Conservation (phyloP, 1,284 basidiomycete species). For the Sporisorium reilianum region DNA sequence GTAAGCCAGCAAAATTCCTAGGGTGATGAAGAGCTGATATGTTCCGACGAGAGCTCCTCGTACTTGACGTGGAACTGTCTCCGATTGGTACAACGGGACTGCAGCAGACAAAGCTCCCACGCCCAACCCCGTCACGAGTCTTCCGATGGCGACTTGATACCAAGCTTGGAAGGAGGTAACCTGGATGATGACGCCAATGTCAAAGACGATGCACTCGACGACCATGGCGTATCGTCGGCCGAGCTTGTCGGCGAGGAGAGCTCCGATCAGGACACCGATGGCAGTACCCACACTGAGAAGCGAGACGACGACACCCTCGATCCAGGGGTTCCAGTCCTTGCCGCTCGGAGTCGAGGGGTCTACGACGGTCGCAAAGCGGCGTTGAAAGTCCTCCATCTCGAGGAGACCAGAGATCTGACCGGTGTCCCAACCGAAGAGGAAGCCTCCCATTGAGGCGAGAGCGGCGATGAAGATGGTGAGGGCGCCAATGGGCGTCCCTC, state of each 20-base stretch:
- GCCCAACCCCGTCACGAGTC: constrained; percentile 74
- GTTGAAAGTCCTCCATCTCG: constrained; percentile 79
- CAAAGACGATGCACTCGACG: constrained; percentile 77
- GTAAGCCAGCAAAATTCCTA: constrained; percentile 81
- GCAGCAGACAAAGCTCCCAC: constrained; percentile 74
- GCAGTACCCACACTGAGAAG: constrained; percentile 73
- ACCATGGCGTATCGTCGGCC: constrained; percentile 81
- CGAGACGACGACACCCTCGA: constrained; percentile 76
- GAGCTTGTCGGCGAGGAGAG: constrained; percentile 75
- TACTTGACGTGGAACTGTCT: constrained; percentile 81
- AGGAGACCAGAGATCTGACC: constrained; percentile 83
- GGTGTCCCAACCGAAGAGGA: constrained; percentile 78
- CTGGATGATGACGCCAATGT: constrained; percentile 77
- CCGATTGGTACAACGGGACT: constrained; percentile 81
- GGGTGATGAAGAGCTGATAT: constrained; percentile 73
- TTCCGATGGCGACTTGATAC: constrained; percentile 74
- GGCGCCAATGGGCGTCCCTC: constrained; percentile 64
- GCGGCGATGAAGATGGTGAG: constrained; percentile 78
- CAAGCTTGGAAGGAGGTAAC: constrained; percentile 65
- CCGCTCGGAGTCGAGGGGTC: constrained; percentile 19
- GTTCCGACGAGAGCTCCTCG: constrained; percentile 79
- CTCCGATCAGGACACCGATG: constrained; percentile 65
- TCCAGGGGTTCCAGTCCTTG: constrained; percentile 58
- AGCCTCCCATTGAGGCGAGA: constrained; percentile 82
- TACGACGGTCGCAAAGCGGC: constrained; percentile 73